Base-by-base conservation (phyloP, 352 stramenopile species). In the Globisporangium cederbergense region DNA sequence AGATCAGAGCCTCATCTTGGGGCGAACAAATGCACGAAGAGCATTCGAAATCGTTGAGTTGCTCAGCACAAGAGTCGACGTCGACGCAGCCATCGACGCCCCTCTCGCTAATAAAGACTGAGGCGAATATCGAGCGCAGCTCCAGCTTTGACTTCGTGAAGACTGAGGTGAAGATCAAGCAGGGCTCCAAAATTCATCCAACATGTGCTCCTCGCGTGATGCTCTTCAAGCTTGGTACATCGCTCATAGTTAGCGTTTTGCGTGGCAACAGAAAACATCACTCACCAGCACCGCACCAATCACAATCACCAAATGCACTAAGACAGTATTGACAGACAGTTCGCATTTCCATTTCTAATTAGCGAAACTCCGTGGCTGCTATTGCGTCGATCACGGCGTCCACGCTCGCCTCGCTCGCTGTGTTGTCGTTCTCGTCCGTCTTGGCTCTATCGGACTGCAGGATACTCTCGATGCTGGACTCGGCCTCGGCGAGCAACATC, bases 381-480 rank as follows among this genome's bases (percentile, higher is more conserved):
- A 60, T 59, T 57, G 63, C 56, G 14, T 63, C 57, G 16, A 69
- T 69, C 43, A 55, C 63, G 1, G 63, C 63, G 25, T 69, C 43
- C 40, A 69, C 63, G 22, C 32, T 49, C 6, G 56, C 63, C 6
- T 40, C 56, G 11, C 60, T 65, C 25, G 60, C 60, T 36, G 38
- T 56, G 53, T 22, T 47, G 42, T 25, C 7, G 16, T 47, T 22
- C 14, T 49, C 45, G 45, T 47, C 45, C 0, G 28, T 13, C 54
- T 50, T 28, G 9, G 40, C 34, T 52, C 43, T 38, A 25, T 67
- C 62, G 5, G 52, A 62, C 30, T 57, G 42, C 18, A 70, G 46
- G 53, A 70, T 66, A 40, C 76, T 81, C 61, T 83, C 83, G 65
- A 92, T 90, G 28, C 77, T 89, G 20, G 81, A 88, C 67, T 90